Evolutionary conservation across 352 stramenopile genomes (phyloP).

Genomic region (Phytophthora citricola): DNA sequence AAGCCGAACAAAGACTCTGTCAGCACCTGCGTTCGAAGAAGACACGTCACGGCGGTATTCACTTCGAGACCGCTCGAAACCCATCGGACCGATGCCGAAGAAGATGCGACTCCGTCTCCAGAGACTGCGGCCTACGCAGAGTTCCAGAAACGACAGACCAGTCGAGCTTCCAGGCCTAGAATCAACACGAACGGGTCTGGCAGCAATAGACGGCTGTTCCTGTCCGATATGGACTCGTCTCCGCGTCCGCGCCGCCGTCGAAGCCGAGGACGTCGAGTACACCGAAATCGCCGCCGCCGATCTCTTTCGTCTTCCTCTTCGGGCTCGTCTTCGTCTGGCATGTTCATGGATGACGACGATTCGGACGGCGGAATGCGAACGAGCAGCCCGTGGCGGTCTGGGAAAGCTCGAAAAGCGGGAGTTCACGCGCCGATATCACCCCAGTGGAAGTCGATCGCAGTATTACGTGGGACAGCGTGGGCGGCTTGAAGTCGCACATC

Average conservation of each 20-base stretch:
- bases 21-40: slow-evolving; percentile 26
- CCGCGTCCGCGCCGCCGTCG: slow-evolving; percentile 28
- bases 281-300: slow-evolving; percentile 36
- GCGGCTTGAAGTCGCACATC: slow-evolving; percentile 87
- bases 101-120: slow-evolving; percentile 40
- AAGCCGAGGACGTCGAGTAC: slow-evolving; percentile 26
- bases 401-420: slow-evolving; percentile 42
- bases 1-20: slow-evolving; percentile 27
- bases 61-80: slow-evolving; percentile 74
- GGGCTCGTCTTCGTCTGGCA: slow-evolving; percentile 57
- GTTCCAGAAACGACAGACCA: slow-evolving; percentile 70
- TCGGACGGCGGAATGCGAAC: slow-evolving; percentile 77
- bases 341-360: slow-evolving; percentile 65
- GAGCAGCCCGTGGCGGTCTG: slow-evolving; percentile 40
- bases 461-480: slow-evolving; percentile 89
- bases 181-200: slow-evolving; percentile 27
- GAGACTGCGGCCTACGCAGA: slow-evolving; percentile 60
- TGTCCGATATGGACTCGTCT: slow-evolving; percentile 35
- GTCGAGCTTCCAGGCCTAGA: slow-evolving; percentile 29
- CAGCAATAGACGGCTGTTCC: slow-evolving; percentile 38
- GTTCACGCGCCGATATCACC: slow-evolving; percentile 76
- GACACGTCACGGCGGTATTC: slow-evolving; percentile 57
- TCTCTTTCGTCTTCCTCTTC: slow-evolving; percentile 57
- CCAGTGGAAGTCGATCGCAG: slow-evolving; percentile 84
- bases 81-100: slow-evolving; percentile 40